Evolutionary conservation across 495 filamentous ascomycete genomes (phyloP).

Genomic region (Tuber melanosporum): DNA sequence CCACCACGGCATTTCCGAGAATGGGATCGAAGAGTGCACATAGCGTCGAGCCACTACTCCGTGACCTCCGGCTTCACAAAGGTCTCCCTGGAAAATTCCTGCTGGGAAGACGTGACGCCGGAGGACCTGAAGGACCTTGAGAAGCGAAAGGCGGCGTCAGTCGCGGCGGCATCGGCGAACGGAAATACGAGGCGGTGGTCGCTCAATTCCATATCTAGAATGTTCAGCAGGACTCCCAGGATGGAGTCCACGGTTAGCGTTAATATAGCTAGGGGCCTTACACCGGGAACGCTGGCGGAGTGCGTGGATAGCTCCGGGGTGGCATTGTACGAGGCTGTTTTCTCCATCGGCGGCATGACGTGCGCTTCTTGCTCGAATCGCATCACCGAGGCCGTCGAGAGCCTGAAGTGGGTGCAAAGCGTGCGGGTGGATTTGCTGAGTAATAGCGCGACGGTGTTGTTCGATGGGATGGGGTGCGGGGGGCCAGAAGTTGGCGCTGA

Average conservation of each 20-base stretch:
- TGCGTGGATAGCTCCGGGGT: background rate
- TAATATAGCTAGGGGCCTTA: background rate
- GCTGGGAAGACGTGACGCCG: slow-evolving; percentile 1
- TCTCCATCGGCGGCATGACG: slow-evolving; percentile 74
- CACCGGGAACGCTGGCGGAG: background rate
- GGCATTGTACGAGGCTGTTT: slow-evolving; percentile 45
- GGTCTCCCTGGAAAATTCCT: background rate
- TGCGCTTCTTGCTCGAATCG: slow-evolving; percentile 64
- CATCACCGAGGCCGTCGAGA: slow-evolving; percentile 58
- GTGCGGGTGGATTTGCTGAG: slow-evolving; percentile 62
- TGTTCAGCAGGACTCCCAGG: background rate
- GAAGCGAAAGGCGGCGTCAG: background rate
- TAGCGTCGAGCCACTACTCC: background rate
- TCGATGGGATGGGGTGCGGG: slow-evolving; percentile 49
- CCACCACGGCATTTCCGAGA: slow-evolving; percentile 1
- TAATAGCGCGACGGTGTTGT: slow-evolving; percentile 62
- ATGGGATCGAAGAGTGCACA: slow-evolving; percentile 2
- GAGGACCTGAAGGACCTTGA: background rate
- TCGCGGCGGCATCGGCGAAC: background rate
- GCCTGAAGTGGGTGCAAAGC: slow-evolving; percentile 56
- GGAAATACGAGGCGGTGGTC: background rate
- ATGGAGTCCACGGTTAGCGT: background rate
- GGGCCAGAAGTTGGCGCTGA: background rate
- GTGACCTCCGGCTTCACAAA: background rate
- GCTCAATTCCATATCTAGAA: slow-evolving; percentile 4